Conservation (phyloP, 495 filamentous ascomycete genomes). For the Penicillium tannophilum region DNA sequence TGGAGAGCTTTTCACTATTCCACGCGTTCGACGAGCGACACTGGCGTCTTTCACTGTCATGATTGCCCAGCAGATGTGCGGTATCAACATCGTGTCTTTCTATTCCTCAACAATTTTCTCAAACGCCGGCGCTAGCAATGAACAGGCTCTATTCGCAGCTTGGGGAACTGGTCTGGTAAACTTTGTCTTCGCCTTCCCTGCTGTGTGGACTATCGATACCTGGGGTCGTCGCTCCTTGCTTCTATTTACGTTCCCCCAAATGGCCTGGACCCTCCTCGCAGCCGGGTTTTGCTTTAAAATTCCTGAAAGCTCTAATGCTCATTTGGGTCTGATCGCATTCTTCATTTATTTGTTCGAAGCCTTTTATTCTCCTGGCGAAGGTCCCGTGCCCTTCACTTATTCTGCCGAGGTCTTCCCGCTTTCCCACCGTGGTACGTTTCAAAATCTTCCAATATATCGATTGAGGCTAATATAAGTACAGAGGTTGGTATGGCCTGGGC, state of each 20-base stretch:
- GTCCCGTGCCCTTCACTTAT: constrained; percentile 72
- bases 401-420: constrained; percentile 82
- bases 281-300: constrained; percentile 74
- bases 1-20: constrained; percentile 67
- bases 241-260: constrained; percentile 84
- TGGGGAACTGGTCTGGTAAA: constrained; percentile 84
- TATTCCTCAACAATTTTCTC: constrained; percentile 76
- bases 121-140: constrained; percentile 58
- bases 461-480: constrained; percentile 17
- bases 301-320: constrained; percentile 48
- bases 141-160: constrained; percentile 68
- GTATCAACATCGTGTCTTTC: constrained; percentile 76
- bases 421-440: constrained; percentile 59
- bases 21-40: constrained; percentile 67
- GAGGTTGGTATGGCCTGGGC: constrained; percentile 77
- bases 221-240: constrained; percentile 77
- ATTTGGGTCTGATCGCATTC: constrained; percentile 61
- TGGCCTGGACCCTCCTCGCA: constrained; percentile 78
- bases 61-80: constrained; percentile 86
- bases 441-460: background rate
- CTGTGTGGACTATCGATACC: constrained; percentile 84
- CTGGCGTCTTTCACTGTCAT: constrained; percentile 67
- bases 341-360: constrained; percentile 69
- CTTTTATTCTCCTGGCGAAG: constrained; percentile 72
- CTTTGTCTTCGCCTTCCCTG: constrained; percentile 81